phyloP scores from a whole-genome alignment of 805 yeast genomes.

The Starmerella roubikii region DNA sequence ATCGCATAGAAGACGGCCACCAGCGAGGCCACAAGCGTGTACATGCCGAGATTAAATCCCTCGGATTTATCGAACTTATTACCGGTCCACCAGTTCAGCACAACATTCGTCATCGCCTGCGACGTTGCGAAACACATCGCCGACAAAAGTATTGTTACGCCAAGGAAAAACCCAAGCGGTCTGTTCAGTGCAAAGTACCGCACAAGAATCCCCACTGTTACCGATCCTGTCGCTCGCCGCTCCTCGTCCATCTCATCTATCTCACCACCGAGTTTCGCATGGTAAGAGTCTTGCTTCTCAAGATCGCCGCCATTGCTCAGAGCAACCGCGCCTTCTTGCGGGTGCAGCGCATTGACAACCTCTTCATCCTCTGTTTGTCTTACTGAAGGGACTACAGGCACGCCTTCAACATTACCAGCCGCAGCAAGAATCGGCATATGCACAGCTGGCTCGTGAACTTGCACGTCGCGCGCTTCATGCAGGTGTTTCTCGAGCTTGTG shows the following conservation, averaged over 20 bases:
- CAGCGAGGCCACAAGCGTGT: constrained; percentile 12
- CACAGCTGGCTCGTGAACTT: background rate
- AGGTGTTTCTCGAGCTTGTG: background rate
- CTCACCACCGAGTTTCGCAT: background rate
- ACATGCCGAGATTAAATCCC: constrained; percentile 56
- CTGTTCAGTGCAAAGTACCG: constrained; percentile 11
- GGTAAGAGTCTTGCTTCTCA: background rate
- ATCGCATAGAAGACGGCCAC: constrained; percentile 5
- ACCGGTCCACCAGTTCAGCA: constrained; percentile 65
- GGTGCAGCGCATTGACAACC: background rate
- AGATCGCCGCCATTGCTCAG: background rate
- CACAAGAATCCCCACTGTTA: constrained; percentile 3
- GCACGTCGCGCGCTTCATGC: background rate
- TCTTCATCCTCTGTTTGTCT: no score
- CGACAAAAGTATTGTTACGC: background rate
- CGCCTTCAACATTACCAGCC: background rate
- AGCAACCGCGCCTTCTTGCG: background rate
- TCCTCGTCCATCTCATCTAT: constrained; percentile 8
- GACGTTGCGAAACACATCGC: constrained; percentile 32
- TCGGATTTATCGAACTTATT: constrained; percentile 36
- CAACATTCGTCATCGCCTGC: constrained; percentile 22
- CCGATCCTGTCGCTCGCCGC: constrained; percentile 10
- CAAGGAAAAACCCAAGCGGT: constrained; percentile 1
- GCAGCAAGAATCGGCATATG: background rate
- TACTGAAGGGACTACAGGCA: no score